Base-by-base conservation (phyloP, 805 yeast genomes). In the Huiozyma sinensis region DNA sequence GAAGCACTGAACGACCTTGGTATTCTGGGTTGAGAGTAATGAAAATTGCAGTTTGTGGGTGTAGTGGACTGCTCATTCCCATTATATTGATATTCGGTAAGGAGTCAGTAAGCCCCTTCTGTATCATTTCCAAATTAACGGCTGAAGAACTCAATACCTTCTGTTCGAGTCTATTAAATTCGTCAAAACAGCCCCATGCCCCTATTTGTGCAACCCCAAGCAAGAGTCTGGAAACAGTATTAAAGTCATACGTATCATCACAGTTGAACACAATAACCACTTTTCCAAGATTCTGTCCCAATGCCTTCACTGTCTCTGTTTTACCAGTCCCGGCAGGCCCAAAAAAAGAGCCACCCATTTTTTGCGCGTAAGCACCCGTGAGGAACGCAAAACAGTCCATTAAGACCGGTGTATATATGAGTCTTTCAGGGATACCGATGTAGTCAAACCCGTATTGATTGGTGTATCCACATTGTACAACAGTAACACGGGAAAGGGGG, bases 321-420 rank as follows among this genome's bases (percentile, higher is more conserved):
- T 90, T 90, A 50, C 97, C 97, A 0, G 97, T 90, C 36, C 97
- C 97, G 2, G 97, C 96, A 1, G 97, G 97, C 0, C 97, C 97
- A 61, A 83, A 79, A 0, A 95, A 82, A 1, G 95, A 82, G 0
- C 95, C 95, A n/a, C 97, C 97, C 7, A 78, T 66, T 33, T 72
- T 73, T 51, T 80, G 86, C 32, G 76, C 72, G 12, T 88, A 58
- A 0, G 97, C 89, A 47, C 81, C 83, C 0, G 83, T 69, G 78
- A 89, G 75, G 0, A 88, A 67, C 7, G 81, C 57, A 56, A 74
- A 86, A 45, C 86, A 76, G 6, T 71, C 67, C 40, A 76, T 76
- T 6, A 84, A 70, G 13, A 86, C 66, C 1, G 90, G 86, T 0
- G 97, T 90, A 44, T 76, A 72, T 0, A 90, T 94, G 24, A 89